Conservation (phyloP, 2,329 filamentous ascomycete genomes). For the Verticillium klebahnii region DNA sequence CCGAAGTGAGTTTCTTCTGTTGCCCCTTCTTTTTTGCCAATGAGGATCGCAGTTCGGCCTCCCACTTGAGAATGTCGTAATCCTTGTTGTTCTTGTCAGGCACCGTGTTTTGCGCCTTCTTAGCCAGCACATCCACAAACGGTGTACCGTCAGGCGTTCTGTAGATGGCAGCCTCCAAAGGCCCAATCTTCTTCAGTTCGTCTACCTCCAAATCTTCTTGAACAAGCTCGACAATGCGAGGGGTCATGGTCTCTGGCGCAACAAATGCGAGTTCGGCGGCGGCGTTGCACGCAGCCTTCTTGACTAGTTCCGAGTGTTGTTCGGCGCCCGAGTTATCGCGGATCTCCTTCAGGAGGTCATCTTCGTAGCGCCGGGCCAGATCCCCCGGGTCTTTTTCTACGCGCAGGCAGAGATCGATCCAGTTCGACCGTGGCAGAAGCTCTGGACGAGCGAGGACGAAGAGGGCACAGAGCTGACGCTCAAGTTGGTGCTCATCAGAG, state of each 20-base stretch:
- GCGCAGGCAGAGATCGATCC: slow-evolving; percentile 84
- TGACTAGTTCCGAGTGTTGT: slow-evolving; percentile 44
- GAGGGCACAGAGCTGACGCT: slow-evolving; percentile 69
- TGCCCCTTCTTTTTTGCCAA: slow-evolving; percentile 90
- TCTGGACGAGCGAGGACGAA: slow-evolving; percentile 75
- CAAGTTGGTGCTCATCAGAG: slow-evolving; percentile 46
- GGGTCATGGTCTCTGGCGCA: slow-evolving; percentile 75
- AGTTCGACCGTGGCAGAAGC: slow-evolving; percentile 71
- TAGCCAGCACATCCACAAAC: slow-evolving; percentile 87
- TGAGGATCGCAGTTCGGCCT: slow-evolving; percentile 82
- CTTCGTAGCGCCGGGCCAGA: slow-evolving; percentile 61
- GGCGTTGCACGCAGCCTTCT: slow-evolving; percentile 73
- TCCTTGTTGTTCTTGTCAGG: slow-evolving; percentile 91
- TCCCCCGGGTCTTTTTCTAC: slow-evolving; percentile 78
- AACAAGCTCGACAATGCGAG: slow-evolving; percentile 71
- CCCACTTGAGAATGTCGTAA: slow-evolving; percentile 95
- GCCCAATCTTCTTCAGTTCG: slow-evolving; percentile 69
- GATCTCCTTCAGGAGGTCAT: slow-evolving; percentile 65
- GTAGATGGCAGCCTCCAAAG: slow-evolving; percentile 88
- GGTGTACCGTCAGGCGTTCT: slow-evolving; percentile 82
- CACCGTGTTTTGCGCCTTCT: slow-evolving; percentile 64
- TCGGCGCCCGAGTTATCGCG: slow-evolving; percentile 39
- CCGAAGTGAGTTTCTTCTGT: slow-evolving; percentile 83
- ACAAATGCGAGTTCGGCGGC: slow-evolving; percentile 92
- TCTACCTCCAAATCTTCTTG: slow-evolving; percentile 65